phyloP scores from a whole-genome alignment of 2,329 filamentous ascomycete genomes.

The Trichoderma aggressivum region DNA sequence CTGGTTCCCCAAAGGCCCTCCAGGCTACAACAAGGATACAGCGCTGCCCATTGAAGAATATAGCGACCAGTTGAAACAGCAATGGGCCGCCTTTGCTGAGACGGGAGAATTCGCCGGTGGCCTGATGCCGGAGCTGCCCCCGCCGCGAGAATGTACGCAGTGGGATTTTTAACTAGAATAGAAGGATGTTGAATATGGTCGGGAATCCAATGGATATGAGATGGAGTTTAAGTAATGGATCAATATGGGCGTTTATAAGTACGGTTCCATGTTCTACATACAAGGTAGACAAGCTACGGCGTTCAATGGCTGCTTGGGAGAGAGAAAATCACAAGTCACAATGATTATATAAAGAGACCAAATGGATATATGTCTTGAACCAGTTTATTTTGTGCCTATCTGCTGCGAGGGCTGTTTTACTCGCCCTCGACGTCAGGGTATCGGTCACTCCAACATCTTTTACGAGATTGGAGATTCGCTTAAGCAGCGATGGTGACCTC shows the following conservation, averaged over 20 bases:
- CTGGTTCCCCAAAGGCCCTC: conserved; percentile 71
- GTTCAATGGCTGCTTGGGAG: conserved; percentile 13
- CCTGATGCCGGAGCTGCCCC: conserved; percentile 72
- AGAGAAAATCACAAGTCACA: neutral
- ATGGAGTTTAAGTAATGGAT: neutral
- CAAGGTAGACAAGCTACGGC: conserved; percentile 21
- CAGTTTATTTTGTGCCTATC: conserved; percentile 22
- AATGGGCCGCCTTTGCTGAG: conserved; percentile 62
- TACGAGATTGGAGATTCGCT: conserved; percentile 25
- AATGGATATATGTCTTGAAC: conserved; percentile 10
- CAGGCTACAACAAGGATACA: conserved; percentile 59
- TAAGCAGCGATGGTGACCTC: conserved; percentile 90
- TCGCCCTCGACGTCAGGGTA: conserved; percentile 1
- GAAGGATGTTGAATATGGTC: neutral
- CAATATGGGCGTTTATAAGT: conserved; percentile 15
- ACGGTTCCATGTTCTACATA: conserved; percentile 7
- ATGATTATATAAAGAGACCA: neutral
- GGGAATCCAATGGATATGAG: conserved; percentile 1
- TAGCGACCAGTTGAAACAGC: conserved; percentile 55
- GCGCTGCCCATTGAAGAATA: conserved; percentile 57
- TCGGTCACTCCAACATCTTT: conserved; percentile 9
- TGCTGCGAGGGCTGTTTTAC: conserved; percentile 16
- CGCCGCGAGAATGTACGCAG: conserved; percentile 68
- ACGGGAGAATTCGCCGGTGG: conserved; percentile 67
- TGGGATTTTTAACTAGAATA: conserved; percentile 62